Evolutionary conservation across 768 basidiomycete species (phyloP), one percentile per base, ranked within the genome.

Genomic region (Auricularia sp.): DNA sequence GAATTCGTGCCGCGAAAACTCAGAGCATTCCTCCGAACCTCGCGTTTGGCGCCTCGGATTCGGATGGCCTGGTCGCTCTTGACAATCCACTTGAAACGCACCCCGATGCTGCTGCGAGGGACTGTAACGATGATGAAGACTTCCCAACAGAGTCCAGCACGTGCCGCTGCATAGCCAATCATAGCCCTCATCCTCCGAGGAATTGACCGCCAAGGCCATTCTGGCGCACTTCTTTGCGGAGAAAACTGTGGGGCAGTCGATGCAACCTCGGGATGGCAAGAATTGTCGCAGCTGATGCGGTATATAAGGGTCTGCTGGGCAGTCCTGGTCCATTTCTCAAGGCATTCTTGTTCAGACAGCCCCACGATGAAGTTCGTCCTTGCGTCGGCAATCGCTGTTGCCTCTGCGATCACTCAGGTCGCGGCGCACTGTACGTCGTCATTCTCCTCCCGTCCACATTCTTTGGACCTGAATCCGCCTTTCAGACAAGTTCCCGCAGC

Each of bases 341-440:
- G 18, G 47, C 21, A 8, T 51, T 18, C 11, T 51, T 18, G 47
- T 16, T 51, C 21, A 51, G 47, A 51, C 5, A 16, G 47, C 18
- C 3, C 47, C 18, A 21, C 18, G 1, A 51, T 51, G 47, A 51
- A 51, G 47, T 51, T 16, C 47, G 47, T 21, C 14, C 8, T 51
- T 18, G 18, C 21, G 6, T 51, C 10, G 11, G 47, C 56, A 21
- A 42, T 64, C 18, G 54, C 51, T 51, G 34, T 64, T 36, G 63
- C 54, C 12, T 29, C 58, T 16, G 36, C 54, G n/a, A 53, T 36
- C 18, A 42, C 65, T 18, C 63, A 64, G 63, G 56, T 34, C 3
- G 21, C 56, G 11, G 65, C 65, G 33, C 70, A 72, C 59, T 72
- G 69, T 73, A 34, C 64, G 43, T 61, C 18, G 33, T 43, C 10